phyloP scores from a whole-genome alignment of 108 stramenopile species.

The Skeletonema menzelii region DNA sequence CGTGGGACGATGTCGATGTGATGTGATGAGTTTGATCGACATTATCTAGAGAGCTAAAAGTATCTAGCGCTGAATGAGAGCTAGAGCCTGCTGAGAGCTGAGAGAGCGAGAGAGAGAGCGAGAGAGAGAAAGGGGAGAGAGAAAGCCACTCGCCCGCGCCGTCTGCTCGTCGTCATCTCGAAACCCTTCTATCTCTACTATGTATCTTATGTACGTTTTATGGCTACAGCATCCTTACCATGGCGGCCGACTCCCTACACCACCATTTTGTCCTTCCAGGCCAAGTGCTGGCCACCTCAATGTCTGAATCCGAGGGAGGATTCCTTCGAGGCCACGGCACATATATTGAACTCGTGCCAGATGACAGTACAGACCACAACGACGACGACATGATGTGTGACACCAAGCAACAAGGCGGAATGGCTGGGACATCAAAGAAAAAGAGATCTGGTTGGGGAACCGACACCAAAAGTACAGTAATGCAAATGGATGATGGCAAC shows the following conservation, averaged over 20 bases:
- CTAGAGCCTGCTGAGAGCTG: no score
- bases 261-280: constrained; percentile 85
- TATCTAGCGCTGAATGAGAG: no score
- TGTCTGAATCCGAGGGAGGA: constrained; percentile 60
- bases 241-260: constrained; percentile 28
- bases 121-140: no score
- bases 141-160: no score
- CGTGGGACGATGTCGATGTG: no score
- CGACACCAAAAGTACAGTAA: constrained; percentile 28
- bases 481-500: constrained; percentile 26
- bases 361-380: constrained; percentile 46
- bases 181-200: no score
- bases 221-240: constrained; percentile 3
- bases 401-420: constrained; percentile 16
- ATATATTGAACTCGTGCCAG: constrained; percentile 76
- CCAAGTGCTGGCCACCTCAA: constrained; percentile 80
- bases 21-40: no score
- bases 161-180: no score
- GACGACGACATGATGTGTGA: constrained; percentile 14
- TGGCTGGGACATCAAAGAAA: constrained; percentile 32
- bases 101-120: no score
- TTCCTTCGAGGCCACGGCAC: constrained; percentile 98
- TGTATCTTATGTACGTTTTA: no score
- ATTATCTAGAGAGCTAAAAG: no score
- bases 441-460: constrained; percentile 30